Conservation (phyloP, 345 rosid genomes). For the Isatis tinctoria region DNA sequence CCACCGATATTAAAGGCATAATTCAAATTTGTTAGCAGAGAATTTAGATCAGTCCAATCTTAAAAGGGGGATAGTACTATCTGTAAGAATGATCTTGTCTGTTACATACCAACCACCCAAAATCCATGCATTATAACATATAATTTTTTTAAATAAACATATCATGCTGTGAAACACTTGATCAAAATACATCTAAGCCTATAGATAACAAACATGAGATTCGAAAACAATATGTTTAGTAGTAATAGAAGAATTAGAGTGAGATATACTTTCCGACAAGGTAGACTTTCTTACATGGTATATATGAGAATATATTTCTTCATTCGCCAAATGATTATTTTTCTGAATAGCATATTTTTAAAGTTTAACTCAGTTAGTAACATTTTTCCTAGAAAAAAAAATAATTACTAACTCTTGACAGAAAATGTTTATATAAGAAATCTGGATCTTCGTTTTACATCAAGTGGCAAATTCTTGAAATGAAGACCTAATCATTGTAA, state of each 20-base stretch:
- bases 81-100: constrained; percentile 22
- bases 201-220: too few relatives aligned
- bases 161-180: background rate
- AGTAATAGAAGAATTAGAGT: background rate
- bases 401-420: background rate
- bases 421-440: background rate
- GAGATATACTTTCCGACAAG: background rate
- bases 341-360: background rate
- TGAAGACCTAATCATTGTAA: background rate
- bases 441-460: background rate
- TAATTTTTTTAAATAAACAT: background rate
- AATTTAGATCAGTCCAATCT: constrained; percentile 21
- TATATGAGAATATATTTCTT: background rate
- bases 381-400: too few relatives aligned
- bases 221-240: background rate
- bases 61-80: constrained; percentile 21
- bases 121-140: background rate
- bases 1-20: background rate
- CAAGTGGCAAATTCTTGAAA: background rate
- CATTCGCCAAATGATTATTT: background rate
- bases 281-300: background rate
- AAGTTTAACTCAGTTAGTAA: background rate
- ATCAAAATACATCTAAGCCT: background rate
- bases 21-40: background rate
- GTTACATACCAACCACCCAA: constrained; percentile 29